These are phyloP conservation scores for Starmerella roubikii DNA, from an alignment of 805 yeast species.

Conservation along the genomic window DNA sequence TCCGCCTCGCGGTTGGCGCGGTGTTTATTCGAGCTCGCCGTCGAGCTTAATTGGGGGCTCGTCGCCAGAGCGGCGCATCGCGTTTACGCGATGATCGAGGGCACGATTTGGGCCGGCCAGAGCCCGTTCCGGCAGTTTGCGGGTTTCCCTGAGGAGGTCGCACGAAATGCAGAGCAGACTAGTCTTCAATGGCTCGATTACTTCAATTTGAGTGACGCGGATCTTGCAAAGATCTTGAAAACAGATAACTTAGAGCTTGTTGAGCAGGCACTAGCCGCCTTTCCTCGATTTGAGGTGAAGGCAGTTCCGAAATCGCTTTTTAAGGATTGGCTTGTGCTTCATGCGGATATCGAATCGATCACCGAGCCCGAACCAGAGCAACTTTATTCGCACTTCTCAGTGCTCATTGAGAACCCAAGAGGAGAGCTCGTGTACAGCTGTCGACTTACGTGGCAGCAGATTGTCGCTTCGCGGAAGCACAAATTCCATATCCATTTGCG, in stretches of 20 bases:
- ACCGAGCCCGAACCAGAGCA: constrained; percentile 65
- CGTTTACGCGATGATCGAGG: constrained; percentile 67
- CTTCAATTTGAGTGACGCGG: constrained; percentile 52
- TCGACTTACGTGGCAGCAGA: neutral
- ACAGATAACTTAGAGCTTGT: constrained; percentile 40
- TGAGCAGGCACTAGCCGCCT: constrained; percentile 47
- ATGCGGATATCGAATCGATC: constrained; percentile 50
- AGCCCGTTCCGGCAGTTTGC: constrained; percentile 80
- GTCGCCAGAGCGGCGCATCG: constrained; percentile 45
- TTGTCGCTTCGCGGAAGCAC: neutral
- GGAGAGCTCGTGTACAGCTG: constrained; percentile 40
- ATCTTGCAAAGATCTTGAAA: constrained; percentile 53
- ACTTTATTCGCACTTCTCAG: constrained; percentile 45
- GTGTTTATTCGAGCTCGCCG: constrained; percentile 68
- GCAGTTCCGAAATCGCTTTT: constrained; percentile 69
- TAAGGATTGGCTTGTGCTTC: constrained; percentile 48
- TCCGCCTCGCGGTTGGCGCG: constrained; percentile 81
- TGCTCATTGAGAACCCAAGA: constrained; percentile 70
- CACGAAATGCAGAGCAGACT: constrained; percentile 64
- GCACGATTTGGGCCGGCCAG: constrained; percentile 61
- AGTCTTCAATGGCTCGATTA: constrained; percentile 74
- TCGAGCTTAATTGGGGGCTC: constrained; percentile 58
- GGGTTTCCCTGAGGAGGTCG: constrained; percentile 53
- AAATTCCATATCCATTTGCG: neutral
- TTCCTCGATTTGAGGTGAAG: constrained; percentile 52